Percentiles rank a stretch among this genome's conserved stretches.
phyloP scores from a whole-genome alignment of 2,329 filamentous ascomycete species.

The Colletotrichum sidae region DNA sequence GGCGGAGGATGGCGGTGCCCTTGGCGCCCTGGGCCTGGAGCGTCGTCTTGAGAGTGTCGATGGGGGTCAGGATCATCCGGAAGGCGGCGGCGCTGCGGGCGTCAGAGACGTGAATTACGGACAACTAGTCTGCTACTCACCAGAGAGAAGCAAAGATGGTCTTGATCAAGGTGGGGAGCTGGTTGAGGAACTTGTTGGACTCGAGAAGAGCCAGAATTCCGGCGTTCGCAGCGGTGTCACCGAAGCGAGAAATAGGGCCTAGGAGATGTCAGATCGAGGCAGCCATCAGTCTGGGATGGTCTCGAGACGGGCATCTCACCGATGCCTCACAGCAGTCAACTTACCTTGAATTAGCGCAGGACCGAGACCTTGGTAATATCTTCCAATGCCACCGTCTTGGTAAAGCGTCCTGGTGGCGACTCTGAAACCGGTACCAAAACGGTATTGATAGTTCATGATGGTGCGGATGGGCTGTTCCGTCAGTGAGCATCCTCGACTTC shows the following conservation, averaged over 20 bases:
- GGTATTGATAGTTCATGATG: conserved; percentile 65
- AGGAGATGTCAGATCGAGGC: background rate
- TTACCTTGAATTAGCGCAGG: conserved; percentile 58
- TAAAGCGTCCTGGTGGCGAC: conserved; percentile 54
- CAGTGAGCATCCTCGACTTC: background rate
- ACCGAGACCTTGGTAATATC: conserved; percentile 59
- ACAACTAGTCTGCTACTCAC: conserved; percentile 34
- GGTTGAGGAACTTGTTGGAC: conserved; percentile 58
- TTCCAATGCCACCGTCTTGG: conserved; percentile 52
- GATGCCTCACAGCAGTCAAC: background rate
- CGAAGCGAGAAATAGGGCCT: conserved; percentile 59
- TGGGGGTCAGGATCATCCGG: conserved; percentile 59
- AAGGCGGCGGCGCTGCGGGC: conserved; percentile 55
- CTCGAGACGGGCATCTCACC: too few relatives aligned
- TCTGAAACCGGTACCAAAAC: conserved; percentile 56
- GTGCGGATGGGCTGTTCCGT: conserved; percentile 56
- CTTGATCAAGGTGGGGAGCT: conserved; percentile 55
- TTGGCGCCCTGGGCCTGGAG: conserved; percentile 59
- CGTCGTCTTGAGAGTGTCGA: conserved; percentile 63
- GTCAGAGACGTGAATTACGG: background rate
- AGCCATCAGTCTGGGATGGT: too few relatives aligned
- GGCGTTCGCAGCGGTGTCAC: conserved; percentile 61
- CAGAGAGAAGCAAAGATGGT: conserved; percentile 61
- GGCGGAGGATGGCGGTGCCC: conserved; percentile 55
- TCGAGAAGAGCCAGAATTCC: conserved; percentile 60